These are phyloP conservation scores for Podosphaera fusca DNA, from an alignment of 2,329 filamentous ascomycete species.

Conservation along the genomic window DNA sequence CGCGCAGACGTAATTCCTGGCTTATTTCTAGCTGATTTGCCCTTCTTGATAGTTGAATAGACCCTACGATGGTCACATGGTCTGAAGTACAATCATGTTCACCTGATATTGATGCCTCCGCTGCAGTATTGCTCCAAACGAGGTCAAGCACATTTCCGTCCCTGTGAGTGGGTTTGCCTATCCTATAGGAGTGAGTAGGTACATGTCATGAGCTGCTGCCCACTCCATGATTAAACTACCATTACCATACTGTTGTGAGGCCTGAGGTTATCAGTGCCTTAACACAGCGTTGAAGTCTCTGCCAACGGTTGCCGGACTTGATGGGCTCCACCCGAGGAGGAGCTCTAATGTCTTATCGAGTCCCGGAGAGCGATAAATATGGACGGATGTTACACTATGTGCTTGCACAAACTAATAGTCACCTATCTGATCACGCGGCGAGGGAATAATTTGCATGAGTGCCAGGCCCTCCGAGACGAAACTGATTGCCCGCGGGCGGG, in stretches of 20 bases:
- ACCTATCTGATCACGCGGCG: neutral
- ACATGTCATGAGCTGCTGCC: neutral
- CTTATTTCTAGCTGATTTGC: no score
- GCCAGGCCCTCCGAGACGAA: neutral
- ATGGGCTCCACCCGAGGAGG: neutral
- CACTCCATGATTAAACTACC: neutral
- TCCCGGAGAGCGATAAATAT: neutral
- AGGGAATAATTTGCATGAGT: neutral
- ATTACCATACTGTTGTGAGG: neutral
- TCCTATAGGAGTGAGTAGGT: neutral
- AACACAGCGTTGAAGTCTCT: neutral
- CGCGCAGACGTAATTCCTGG: no score
- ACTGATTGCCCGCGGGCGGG: neutral
- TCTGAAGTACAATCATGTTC: no score
- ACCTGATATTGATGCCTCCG: no score
- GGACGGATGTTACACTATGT: neutral
- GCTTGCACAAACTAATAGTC: neutral
- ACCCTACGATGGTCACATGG: no score
- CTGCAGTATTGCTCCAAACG: no score
- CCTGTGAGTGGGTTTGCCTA: neutral
- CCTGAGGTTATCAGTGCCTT: neutral
- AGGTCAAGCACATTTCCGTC: neutral
- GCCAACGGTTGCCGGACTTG: neutral
- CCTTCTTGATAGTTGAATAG: no score
- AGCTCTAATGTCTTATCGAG: neutral